phyloP scores from a whole-genome alignment of 2,329 filamentous ascomycete genomes.

The Neopestalotiopsis sp. region DNA sequence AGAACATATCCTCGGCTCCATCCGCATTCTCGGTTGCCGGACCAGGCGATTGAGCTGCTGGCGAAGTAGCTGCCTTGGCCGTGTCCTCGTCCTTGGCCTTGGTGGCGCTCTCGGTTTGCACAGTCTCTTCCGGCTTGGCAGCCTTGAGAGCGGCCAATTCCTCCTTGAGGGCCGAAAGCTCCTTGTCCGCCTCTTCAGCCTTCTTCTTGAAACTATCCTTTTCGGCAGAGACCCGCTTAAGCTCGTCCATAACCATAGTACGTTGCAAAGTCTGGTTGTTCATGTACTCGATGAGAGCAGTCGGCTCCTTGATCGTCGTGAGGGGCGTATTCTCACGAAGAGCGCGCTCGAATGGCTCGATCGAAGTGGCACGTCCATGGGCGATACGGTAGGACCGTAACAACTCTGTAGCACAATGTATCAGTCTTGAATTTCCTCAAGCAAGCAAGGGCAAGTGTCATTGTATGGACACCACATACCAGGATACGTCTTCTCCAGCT shows the following conservation, averaged over 20 bases:
- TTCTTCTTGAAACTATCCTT: slow-evolving; percentile 81
- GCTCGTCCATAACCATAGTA: slow-evolving; percentile 92
- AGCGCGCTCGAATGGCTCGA: slow-evolving; percentile 91
- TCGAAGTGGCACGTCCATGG: slow-evolving; percentile 82
- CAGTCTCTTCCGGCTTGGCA: slow-evolving; percentile 29
- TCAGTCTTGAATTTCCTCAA: slow-evolving; percentile 16
- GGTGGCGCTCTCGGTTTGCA: slow-evolving; percentile 28
- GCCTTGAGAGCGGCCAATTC: slow-evolving; percentile 61
- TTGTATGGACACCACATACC: slow-evolving; percentile 53
- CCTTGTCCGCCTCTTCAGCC: slow-evolving; percentile 70
- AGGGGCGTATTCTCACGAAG: slow-evolving; percentile 92
- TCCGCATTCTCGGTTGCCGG: slow-evolving; percentile 48
- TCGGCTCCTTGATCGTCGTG: slow-evolving; percentile 84
- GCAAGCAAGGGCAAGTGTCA: background rate
- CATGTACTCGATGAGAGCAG: slow-evolving; percentile 86
- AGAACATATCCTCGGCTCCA: slow-evolving; percentile 79
- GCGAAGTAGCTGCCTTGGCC: slow-evolving; percentile 23
- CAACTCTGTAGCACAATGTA: slow-evolving; percentile 62
- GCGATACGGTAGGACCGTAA: slow-evolving; percentile 91
- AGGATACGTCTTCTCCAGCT: slow-evolving; percentile 84
- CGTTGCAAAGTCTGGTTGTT: slow-evolving; percentile 84
- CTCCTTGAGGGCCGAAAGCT: slow-evolving; percentile 64
- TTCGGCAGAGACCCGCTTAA: slow-evolving; percentile 84
- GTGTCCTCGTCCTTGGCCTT: slow-evolving; percentile 39
- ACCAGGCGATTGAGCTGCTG: slow-evolving; percentile 50